Percentiles rank a stretch among this genome's conserved stretches.
phyloP scores from a whole-genome alignment of 2,329 filamentous ascomycete genomes.

The Arthrinium phaeospermum region DNA sequence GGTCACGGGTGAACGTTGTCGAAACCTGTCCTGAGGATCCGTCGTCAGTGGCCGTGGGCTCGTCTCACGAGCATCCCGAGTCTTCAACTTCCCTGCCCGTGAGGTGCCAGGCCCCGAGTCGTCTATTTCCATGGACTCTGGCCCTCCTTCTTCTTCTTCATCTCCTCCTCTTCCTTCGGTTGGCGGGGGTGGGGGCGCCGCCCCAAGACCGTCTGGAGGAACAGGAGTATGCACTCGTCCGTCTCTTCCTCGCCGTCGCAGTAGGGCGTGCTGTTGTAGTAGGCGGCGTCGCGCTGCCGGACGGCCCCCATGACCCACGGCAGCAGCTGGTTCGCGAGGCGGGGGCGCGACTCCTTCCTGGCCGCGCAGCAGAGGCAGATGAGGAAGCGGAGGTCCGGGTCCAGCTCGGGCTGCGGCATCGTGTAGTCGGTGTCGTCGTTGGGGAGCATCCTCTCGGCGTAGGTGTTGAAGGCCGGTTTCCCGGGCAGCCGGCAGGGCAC shows the following conservation, averaged over 20 bases:
- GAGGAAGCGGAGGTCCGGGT: background rate
- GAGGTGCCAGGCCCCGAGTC: no score
- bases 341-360: background rate
- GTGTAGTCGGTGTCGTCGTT: background rate
- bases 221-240: background rate
- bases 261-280: background rate
- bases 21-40: background rate
- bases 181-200: background rate
- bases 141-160: background rate
- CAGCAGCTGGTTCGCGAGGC: background rate
- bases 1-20: background rate
- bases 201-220: background rate
- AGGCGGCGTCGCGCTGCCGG: background rate
- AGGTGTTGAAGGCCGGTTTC: background rate
- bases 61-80: background rate
- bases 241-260: background rate
- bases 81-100: background rate
- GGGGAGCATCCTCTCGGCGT: background rate
- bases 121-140: background rate
- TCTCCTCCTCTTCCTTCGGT: no score
- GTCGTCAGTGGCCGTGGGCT: background rate
- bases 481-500: background rate
- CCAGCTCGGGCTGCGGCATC: background rate
- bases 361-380: background rate
- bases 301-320: background rate